Evolutionary conservation across 768 basidiomycete genomes (phyloP).

Genomic region (Lepiota brunneoincarnata): DNA sequence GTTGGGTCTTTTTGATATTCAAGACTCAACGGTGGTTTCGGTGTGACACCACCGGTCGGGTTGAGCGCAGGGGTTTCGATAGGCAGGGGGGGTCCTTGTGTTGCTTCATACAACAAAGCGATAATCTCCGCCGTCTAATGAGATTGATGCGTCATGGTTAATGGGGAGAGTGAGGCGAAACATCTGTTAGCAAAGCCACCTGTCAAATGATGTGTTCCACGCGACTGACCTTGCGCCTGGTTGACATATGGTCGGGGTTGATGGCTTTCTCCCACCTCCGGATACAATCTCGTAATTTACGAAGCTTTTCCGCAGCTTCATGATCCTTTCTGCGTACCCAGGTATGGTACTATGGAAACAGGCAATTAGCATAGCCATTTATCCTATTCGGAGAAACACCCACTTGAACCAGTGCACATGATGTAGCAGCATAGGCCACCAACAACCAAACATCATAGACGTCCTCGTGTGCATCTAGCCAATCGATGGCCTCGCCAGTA

Average conservation of each 20-base stretch:
- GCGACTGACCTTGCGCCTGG: slow-evolving; percentile 73
- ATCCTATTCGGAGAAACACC: slow-evolving; percentile 19
- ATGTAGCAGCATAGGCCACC: slow-evolving; percentile 84
- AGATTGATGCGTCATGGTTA: background rate
- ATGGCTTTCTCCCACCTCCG: slow-evolving; percentile 84
- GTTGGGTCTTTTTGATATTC: slow-evolving; percentile 78
- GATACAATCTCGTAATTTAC: slow-evolving; percentile 80
- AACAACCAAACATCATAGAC: slow-evolving; percentile 87
- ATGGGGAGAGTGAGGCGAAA: background rate
- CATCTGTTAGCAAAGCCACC: background rate
- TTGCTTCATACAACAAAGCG: slow-evolving; percentile 86
- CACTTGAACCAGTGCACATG: slow-evolving; percentile 90
- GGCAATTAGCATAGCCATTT: slow-evolving; percentile 9
- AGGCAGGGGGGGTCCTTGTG: slow-evolving; percentile 61
- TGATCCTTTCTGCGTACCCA: slow-evolving; percentile 83
- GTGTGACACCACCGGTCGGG: slow-evolving; percentile 71
- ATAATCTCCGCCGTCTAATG: slow-evolving; percentile 88
- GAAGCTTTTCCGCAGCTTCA: slow-evolving; percentile 70
- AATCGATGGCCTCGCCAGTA: slow-evolving; percentile 83
- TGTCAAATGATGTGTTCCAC: slow-evolving; percentile 15
- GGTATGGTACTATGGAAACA: slow-evolving; percentile 74
- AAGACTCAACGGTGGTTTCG: slow-evolving; percentile 51
- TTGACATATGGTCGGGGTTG: slow-evolving; percentile 92
- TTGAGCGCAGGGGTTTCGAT: slow-evolving; percentile 68
- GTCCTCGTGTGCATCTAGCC: slow-evolving; percentile 79